A percentile compares a stretch with the other conserved stretches of the same genome.
Evolutionary conservation across 169 alveolate genomes (phyloP).

Genomic region (Cryptosporidium bovis): DNA sequence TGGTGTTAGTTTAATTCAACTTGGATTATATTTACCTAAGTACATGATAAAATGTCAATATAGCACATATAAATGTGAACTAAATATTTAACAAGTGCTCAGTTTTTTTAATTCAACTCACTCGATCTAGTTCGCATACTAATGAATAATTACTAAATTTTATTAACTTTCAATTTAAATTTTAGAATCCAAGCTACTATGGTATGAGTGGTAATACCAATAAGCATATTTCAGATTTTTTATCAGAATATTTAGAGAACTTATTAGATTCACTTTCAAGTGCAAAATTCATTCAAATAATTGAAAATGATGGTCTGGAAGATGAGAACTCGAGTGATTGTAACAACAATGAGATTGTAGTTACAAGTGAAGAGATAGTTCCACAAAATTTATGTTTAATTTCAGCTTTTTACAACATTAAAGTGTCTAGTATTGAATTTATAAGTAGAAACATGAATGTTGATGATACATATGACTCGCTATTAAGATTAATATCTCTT

Average conservation of each 20-base stretch:
- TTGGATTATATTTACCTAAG: no score
- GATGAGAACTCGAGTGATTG: slow-evolving; percentile 78
- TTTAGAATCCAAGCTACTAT: slow-evolving; percentile 98
- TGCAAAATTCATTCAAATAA: slow-evolving; percentile 91
- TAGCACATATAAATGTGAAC: no score
- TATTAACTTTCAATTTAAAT: not conserved
- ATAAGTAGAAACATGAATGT: slow-evolving; percentile 17
- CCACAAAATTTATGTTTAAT: slow-evolving; percentile 86
- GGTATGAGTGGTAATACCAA: slow-evolving; percentile 93
- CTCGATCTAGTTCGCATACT: no score
- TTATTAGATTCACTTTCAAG: slow-evolving; percentile 91
- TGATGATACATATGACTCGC: slow-evolving; percentile 16
- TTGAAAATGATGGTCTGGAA: slow-evolving; percentile 86
- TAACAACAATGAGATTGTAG: not conserved
- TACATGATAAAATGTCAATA: no score
- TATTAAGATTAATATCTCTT: slow-evolving; percentile 19
- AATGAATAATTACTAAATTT: slow-evolving; percentile 3
- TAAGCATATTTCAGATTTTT: slow-evolving; percentile 93
- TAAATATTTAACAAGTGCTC: no score
- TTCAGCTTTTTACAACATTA: slow-evolving; percentile 82
- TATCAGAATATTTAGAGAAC: slow-evolving; percentile 95
- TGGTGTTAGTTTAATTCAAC: no score
- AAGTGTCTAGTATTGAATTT: slow-evolving; percentile 79
- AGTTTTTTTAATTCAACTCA: no score
- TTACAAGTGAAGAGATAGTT: slow-evolving; percentile 75